Base-by-base conservation (phyloP, 208 protist species). In the Leishmania aethiopica region DNA sequence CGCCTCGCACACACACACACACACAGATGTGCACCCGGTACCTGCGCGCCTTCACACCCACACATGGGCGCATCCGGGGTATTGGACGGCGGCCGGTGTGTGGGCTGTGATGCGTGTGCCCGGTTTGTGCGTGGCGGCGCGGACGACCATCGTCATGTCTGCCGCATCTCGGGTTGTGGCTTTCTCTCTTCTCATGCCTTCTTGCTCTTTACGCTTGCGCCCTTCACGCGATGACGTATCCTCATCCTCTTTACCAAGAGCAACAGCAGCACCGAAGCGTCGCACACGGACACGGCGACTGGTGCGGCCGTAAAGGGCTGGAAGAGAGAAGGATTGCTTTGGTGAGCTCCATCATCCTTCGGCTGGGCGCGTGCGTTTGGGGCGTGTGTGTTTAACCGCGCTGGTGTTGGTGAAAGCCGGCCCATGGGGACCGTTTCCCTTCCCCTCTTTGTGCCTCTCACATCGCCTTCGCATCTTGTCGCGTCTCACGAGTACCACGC, bases 381-480 rank as follows among this genome's bases (percentile, higher is more conserved):
- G 1, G 15, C 19, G 10, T 47, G 66, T 71, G 22, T 32, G 40
- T 32, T 32, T 37, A 19, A 10, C 25, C 22, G 66, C 66, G 37
- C 37, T n/a, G 66, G 40, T 40, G 67, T 19, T 25, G 35, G 67
- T n/a, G 67, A 45, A 28, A 47, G 22, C 40, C 25, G 1, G 22
- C 37, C 22, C 15, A 28, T 7, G 35, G 7, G 22, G 67, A 17
- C 25, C 1, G 8, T 40, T 13, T 15, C 62, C 62, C 67, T 15
- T 47, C 40, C 17, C 40, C 37, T n/a, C 37, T n/a, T 25, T n/a
- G 22, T 72, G 37, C 37, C 22, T 72, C 37, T 40, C 32, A 47
- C 67, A 72, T 47, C 67, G 7, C 42, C 67, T 47, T 72, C 37
- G 40, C 67, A 72, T 72, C 67, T 72, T 47, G 22, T 49, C 42